phyloP scores from a whole-genome alignment of 2,329 filamentous ascomycete species.

The Raffaelea arxii region DNA sequence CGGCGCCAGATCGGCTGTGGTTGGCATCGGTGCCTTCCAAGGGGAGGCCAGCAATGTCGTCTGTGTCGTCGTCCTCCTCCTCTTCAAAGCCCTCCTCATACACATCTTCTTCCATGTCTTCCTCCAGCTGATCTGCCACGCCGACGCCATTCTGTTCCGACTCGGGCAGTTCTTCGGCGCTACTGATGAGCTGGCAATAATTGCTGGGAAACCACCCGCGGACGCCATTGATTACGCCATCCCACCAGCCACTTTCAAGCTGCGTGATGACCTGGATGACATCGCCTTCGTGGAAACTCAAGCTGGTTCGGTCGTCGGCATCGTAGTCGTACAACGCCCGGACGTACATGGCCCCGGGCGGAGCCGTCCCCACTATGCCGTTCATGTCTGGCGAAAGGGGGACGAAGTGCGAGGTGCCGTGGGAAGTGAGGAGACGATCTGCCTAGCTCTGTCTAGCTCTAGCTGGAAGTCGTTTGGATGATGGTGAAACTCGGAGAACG shows the following conservation, averaged over 20 bases:
- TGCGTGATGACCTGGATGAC: slow-evolving; percentile 98
- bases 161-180: slow-evolving; percentile 62
- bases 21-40: slow-evolving; percentile 54
- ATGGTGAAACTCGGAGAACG: too few relatives aligned
- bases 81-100: slow-evolving; percentile 61
- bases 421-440: too few relatives aligned
- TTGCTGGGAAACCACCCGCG: slow-evolving; percentile 99
- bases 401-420: too few relatives aligned
- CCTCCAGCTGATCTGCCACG: slow-evolving; percentile 43
- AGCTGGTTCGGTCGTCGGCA: slow-evolving; percentile 88
- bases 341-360: slow-evolving; percentile 72
- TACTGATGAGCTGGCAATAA: slow-evolving; percentile 82
- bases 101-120: slow-evolving; percentile 58
- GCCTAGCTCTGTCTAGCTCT: too few relatives aligned
- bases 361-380: slow-evolving; percentile 48
- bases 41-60: slow-evolving; percentile 41
- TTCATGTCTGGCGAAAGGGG: slow-evolving; percentile 37
- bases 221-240: slow-evolving; percentile 93
- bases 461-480: too few relatives aligned
- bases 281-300: slow-evolving; percentile 95
- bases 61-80: slow-evolving; percentile 46
- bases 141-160: slow-evolving; percentile 44
- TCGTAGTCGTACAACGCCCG: slow-evolving; percentile 96
- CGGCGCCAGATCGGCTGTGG: slow-evolving; percentile 70
- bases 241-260: slow-evolving; percentile 98